Evolutionary conservation across 768 basidiomycete genomes (phyloP).

Genomic region (button mushroom (Agaricus bisporus)): DNA sequence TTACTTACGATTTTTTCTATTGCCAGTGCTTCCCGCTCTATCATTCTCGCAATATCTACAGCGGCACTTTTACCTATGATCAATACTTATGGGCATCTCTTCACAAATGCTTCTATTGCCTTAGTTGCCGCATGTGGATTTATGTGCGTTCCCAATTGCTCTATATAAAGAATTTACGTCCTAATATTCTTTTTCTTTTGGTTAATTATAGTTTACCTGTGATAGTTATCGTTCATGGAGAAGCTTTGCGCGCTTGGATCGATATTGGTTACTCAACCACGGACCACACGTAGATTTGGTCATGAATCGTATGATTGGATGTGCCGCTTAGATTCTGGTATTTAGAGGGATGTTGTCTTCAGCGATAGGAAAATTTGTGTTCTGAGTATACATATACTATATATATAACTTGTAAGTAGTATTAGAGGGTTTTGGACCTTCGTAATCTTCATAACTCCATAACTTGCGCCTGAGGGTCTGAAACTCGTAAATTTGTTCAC

Average conservation of each 20-base stretch:
- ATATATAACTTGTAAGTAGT: no score
- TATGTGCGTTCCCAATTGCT: constrained; percentile 30
- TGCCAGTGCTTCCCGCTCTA: constrained; percentile 39
- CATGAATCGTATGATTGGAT: no score
- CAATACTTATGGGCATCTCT: constrained; percentile 41
- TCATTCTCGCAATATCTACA: constrained; percentile 36
- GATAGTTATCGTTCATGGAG: constrained; percentile 50
- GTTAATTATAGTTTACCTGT: constrained; percentile 39
- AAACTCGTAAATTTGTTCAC: no score
- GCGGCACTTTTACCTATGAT: constrained; percentile 48
- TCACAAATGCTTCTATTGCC: constrained; percentile 41
- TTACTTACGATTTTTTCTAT: not conserved
- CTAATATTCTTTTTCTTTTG: no score
- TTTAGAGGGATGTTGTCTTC: no score
- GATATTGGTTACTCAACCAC: constrained; percentile 50
- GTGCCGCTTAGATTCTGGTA: no score
- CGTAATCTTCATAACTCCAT: no score
- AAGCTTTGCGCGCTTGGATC: constrained; percentile 47
- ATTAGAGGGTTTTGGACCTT: no score
- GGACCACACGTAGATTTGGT: constrained; percentile 22
- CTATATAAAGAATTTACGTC: not conserved
- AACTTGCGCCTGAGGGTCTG: no score
- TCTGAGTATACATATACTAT: no score
- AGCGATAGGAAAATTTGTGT: no score
- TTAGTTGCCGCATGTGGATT: constrained; percentile 42